Percentiles rank a stretch among this genome's conserved stretches.
Conservation (phyloP, 768 basidiomycete species). For the Suillus sp. region DNA sequence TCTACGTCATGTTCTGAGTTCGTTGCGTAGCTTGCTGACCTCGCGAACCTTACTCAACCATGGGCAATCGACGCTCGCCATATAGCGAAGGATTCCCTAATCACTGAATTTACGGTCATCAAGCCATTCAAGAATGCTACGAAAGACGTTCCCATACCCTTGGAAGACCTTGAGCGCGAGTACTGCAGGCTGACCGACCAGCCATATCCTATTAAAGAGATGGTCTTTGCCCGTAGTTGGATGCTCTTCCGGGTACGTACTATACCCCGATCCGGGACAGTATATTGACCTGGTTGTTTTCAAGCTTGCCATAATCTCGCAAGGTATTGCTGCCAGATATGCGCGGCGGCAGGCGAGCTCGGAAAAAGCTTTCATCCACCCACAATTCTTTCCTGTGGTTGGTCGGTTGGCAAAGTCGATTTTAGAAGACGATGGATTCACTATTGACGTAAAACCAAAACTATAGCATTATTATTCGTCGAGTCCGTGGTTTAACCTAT, state of each 20-base stretch:
- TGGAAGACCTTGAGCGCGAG: constrained; percentile 79
- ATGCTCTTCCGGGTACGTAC: constrained; percentile 73
- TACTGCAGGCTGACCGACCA: constrained; percentile 69
- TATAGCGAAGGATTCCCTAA: constrained; percentile 31
- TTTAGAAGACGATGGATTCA: constrained; percentile 54
- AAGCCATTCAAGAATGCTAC: constrained; percentile 66
- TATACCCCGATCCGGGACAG: neutral
- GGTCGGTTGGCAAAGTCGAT: constrained; percentile 64
- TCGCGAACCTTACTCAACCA: constrained; percentile 87
- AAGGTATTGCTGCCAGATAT: constrained; percentile 88
- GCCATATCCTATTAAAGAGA: constrained; percentile 74
- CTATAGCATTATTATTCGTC: constrained; percentile 21
- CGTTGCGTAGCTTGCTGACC: constrained; percentile 70
- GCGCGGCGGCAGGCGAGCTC: constrained; percentile 90
- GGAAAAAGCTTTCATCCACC: constrained; percentile 60
- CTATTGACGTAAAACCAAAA: constrained; percentile 26
- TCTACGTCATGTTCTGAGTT: neutral
- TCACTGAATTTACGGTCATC: constrained; percentile 33
- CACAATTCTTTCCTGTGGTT: constrained; percentile 54
- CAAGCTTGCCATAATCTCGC: constrained; percentile 77
- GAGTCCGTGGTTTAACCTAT: neutral
- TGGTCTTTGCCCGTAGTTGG: constrained; percentile 84
- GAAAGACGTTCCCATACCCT: constrained; percentile 57
- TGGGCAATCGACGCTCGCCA: constrained; percentile 62
- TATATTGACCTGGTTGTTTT: constrained; percentile 11